A percentile compares a stretch with the other conserved stretches of the same genome.
These are phyloP conservation scores for Stagonosporopsis vannaccii DNA, from an alignment of 2,329 filamentous ascomycete genomes.

Conservation along the genomic window DNA sequence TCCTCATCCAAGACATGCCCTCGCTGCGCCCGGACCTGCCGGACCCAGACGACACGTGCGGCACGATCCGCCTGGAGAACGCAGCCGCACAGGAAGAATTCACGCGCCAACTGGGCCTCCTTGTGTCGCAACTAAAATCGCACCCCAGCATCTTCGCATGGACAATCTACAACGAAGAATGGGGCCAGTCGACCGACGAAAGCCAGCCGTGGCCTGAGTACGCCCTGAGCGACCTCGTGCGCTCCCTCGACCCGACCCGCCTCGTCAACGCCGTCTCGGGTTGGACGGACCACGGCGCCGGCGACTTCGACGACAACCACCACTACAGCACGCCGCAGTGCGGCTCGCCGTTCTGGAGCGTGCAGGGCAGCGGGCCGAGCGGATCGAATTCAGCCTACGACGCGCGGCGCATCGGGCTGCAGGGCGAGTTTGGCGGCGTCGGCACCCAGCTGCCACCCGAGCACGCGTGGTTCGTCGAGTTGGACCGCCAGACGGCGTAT, in stretches of 20 bases:
- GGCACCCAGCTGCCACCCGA: conserved; percentile 70
- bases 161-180: conserved; percentile 77
- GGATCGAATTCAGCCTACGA: conserved; percentile 57
- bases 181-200: conserved; percentile 64
- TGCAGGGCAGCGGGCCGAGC: conserved; percentile 55
- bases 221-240: conserved; percentile 62
- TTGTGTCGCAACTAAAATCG: conserved; percentile 69
- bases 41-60: conserved; percentile 20
- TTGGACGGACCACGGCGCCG: conserved; percentile 73
- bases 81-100: conserved; percentile 68
- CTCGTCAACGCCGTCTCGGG: conserved; percentile 69
- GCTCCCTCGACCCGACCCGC: conserved; percentile 67
- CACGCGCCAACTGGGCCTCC: conserved; percentile 65
- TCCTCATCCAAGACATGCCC: conserved; percentile 78
- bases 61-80: conserved; percentile 23
- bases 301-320: conserved; percentile 72
- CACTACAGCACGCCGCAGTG: conserved; percentile 76
- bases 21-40: conserved; percentile 53
- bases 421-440: conserved; percentile 75
- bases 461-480: conserved; percentile 69
- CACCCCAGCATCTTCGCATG: conserved; percentile 72
- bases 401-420: conserved; percentile 68
- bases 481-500: conserved; percentile 68
- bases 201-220: conserved; percentile 62
- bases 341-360: conserved; percentile 72